These are phyloP conservation scores for Xylariaceae sp. DNA, from an alignment of 2,329 filamentous ascomycete genomes.

Conservation along the genomic window DNA sequence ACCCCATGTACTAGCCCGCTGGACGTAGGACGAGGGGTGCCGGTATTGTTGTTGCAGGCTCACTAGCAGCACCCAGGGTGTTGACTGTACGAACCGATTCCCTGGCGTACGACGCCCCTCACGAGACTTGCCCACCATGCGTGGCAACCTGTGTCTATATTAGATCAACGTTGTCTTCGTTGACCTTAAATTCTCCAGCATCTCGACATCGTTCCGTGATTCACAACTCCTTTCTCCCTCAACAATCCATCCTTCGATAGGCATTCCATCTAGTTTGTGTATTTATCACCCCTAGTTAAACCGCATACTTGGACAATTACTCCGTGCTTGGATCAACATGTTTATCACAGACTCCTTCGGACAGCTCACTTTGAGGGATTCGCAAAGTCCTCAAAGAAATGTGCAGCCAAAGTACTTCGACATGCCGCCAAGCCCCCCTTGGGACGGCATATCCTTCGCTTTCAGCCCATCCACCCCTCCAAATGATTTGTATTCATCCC, in stretches of 20 bases:
- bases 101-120: constrained; percentile 23
- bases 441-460: constrained; percentile 2
- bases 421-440: not conserved
- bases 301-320: not conserved
- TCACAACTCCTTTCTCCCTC: constrained; percentile 22
- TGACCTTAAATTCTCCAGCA: constrained; percentile 14
- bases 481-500: constrained; percentile 22
- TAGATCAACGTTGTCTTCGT: constrained; percentile 23
- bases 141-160: constrained; percentile 30
- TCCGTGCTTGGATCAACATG: constrained; percentile 1
- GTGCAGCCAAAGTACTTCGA: not conserved
- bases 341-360: not conserved
- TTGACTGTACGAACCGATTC: constrained; percentile 21
- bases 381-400: not conserved
- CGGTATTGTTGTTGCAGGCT: constrained; percentile 15
- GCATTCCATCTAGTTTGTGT: not conserved
- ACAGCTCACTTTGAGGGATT: not conserved
- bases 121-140: constrained; percentile 24
- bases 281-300: constrained; percentile 4
- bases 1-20: constrained; percentile 20
- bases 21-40: constrained; percentile 19
- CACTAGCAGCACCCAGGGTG: constrained; percentile 28
- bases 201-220: constrained; percentile 19
- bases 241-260: not conserved
- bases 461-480: constrained; percentile 20